Conservation (phyloP, 257 asterid genomes). For the Solanum microdontum region DNA sequence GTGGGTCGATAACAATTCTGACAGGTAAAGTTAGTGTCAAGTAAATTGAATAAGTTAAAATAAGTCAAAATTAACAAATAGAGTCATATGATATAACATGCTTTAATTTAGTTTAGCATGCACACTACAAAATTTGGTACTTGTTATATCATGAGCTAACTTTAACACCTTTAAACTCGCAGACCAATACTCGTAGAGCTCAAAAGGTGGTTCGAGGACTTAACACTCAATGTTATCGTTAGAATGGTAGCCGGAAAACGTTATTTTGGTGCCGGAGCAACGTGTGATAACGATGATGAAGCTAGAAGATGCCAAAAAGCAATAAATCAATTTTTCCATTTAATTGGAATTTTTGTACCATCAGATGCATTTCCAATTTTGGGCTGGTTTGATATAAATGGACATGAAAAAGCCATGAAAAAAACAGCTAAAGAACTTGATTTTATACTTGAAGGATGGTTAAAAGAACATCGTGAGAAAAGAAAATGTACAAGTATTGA, state of each 20-base stretch:
- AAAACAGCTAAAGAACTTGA: conserved; percentile 11
- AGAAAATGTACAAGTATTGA: neutral
- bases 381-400: conserved; percentile 1
- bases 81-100: neutral
- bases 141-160: neutral
- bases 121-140: neutral
- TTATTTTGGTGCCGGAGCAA: neutral
- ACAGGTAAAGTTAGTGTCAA: neutral
- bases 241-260: conserved; percentile 15
- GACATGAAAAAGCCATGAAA: conserved; percentile 12
- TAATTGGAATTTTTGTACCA: conserved; percentile 4
- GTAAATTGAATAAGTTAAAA: neutral
- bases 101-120: neutral
- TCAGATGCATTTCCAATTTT: conserved; percentile 11
- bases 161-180: neutral
- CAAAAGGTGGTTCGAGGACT: conserved; percentile 6
- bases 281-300: neutral
- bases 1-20: neutral
- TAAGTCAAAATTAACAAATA: neutral
- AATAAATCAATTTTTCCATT: neutral
- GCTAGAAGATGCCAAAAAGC: conserved; percentile 1
- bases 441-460: conserved; percentile 3
- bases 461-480: conserved; percentile 2
- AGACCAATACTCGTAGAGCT: conserved; percentile 1
- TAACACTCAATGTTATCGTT: neutral